A percentile compares a stretch with the other conserved stretches of the same genome.
Evolutionary conservation across 768 basidiomycete species (phyloP).

Genomic region (Rhizopogon vinicolor): DNA sequence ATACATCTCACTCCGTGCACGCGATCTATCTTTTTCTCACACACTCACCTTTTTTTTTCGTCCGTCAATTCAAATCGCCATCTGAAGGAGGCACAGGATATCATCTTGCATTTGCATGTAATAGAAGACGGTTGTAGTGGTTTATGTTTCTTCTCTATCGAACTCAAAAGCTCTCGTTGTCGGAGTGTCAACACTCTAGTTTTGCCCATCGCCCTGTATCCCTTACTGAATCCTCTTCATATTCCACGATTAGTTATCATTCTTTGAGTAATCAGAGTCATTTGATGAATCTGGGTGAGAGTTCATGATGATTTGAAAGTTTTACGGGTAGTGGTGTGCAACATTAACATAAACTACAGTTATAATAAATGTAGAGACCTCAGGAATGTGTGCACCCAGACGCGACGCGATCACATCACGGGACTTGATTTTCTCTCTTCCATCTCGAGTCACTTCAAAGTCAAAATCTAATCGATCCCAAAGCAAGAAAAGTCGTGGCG

Average conservation of each 20-base stretch:
- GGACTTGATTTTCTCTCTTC: no score
- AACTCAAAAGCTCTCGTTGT: slow-evolving; percentile 1
- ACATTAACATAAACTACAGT: no score
- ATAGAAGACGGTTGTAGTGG: slow-evolving; percentile 39
- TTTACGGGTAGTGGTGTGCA: no score
- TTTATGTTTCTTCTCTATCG: neutral
- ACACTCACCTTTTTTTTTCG: slow-evolving; percentile 12
- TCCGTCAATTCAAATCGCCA: slow-evolving; percentile 36
- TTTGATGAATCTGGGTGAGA: neutral
- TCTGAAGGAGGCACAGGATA: slow-evolving; percentile 70
- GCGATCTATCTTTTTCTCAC: slow-evolving; percentile 35
- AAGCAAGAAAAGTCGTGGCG: no score
- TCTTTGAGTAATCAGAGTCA: slow-evolving; percentile 5
- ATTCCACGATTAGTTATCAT: neutral
- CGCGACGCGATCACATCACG: no score
- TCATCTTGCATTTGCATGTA: slow-evolving; percentile 51
- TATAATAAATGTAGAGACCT: no score
- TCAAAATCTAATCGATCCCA: no score
- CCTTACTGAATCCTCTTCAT: neutral
- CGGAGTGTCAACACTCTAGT: neutral
- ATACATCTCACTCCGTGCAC: slow-evolving; percentile 37
- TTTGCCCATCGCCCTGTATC: no score
- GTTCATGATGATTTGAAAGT: neutral
- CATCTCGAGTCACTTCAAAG: no score
- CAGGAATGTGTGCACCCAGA: no score